Base-by-base conservation (phyloP, 257 asterid genomes). In the Verbascum thapsus region DNA sequence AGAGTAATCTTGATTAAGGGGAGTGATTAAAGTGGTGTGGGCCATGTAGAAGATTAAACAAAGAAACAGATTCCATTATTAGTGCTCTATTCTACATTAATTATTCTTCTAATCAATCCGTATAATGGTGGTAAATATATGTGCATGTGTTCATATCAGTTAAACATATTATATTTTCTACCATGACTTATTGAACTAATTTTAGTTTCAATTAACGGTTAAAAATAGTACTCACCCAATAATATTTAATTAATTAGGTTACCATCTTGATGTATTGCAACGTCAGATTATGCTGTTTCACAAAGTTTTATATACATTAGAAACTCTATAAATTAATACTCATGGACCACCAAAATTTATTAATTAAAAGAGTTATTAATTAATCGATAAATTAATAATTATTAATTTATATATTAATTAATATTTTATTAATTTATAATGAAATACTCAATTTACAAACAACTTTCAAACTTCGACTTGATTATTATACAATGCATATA, bases 61-160 rank as follows among this genome's bases (percentile, higher is more conserved):
- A 37, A 2, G 4, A 10, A 38, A 58, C 57, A 67, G 60, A 67
- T 37, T 58, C 72, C 66, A 18, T 47, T 37, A 53, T 8, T 15
- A 50, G 9, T 6, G 38, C 58, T 19, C 30, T n/a, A n/a, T n/a
- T n/a, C n/a, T 32, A 3, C 4, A 19, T 19, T 19, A 8, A 16
- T 49, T 48, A 8, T 26, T 63, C 3, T 54, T 17, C 7, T 18
- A 30, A 55, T 66, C 12, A 30, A 55, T 66, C 50, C 60, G 53
- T 16, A 55, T 66, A 66, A 66, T 42, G 55, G 57, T 39, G 56
- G 64, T n/a, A n/a, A n/a, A n/a, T 64, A 66, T 30, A 44, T 44
- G 41, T 6, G 41, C 64, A 44, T 56, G 64, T 56, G 58, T 34
- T 0, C 4, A 10, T 51, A n/a, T 45, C 30, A 8, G n/a, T n/a